Evolutionary conservation across 805 yeast species (phyloP).

Genomic region (Isabelozyma rhagii): DNA sequence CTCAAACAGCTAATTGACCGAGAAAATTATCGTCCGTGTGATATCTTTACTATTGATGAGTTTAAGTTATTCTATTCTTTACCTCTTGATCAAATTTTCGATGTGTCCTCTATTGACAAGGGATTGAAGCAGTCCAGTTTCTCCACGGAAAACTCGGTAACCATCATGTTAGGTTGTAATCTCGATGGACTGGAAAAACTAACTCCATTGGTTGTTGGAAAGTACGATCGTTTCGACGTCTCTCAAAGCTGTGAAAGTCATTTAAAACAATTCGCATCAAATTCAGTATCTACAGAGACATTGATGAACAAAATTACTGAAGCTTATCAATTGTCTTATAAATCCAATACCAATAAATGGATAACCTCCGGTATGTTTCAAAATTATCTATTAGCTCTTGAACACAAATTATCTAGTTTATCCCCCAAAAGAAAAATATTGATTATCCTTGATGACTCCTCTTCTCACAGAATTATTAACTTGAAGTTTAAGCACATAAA

Average conservation of each 20-base stretch:
- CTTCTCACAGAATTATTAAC: slow-evolving; percentile 55
- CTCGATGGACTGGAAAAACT: slow-evolving; percentile 62
- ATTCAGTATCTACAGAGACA: slow-evolving; percentile 9
- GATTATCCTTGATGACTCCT: slow-evolving; percentile 57
- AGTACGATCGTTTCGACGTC: slow-evolving; percentile 45
- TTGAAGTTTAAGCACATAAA: slow-evolving; percentile 34
- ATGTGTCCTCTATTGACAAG: slow-evolving; percentile 41
- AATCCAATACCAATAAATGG: slow-evolving; percentile 61
- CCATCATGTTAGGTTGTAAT: slow-evolving; percentile 62
- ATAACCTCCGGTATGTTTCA: slow-evolving; percentile 60
- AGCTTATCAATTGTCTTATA: slow-evolving; percentile 51
- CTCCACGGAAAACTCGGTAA: slow-evolving; percentile 41
- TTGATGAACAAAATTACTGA: slow-evolving; percentile 44
- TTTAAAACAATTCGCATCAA: slow-evolving; percentile 11
- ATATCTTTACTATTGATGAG: slow-evolving; percentile 60
- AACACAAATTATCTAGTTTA: slow-evolving; percentile 49
- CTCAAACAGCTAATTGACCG: slow-evolving; percentile 27
- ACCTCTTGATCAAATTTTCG: slow-evolving; percentile 58
- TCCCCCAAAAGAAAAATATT: slow-evolving; percentile 47
- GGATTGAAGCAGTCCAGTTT: slow-evolving; percentile 36
- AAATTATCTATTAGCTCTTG: slow-evolving; percentile 58
- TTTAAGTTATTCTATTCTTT: slow-evolving; percentile 56
- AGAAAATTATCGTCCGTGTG: slow-evolving; percentile 43
- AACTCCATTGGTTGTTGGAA: slow-evolving; percentile 59
- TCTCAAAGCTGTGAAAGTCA: slow-evolving; percentile 21